phyloP scores from a whole-genome alignment of 805 yeast species.

The Scheffersomyces ergatensis region DNA sequence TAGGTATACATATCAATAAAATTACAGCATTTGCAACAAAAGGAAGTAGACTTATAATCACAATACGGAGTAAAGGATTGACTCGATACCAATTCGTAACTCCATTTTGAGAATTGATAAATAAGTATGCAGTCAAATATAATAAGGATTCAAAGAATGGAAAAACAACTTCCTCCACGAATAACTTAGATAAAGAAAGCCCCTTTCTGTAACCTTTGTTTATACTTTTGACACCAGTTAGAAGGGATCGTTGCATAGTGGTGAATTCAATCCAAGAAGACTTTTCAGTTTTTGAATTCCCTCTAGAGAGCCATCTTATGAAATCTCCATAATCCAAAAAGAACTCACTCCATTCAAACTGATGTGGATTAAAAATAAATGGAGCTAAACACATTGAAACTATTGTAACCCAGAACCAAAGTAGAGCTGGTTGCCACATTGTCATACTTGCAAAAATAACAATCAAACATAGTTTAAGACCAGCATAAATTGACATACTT shows the following conservation, averaged over 20 bases:
- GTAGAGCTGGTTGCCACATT: conserved; percentile 74
- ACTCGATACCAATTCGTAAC: conserved; percentile 42
- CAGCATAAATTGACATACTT: conserved; percentile 72
- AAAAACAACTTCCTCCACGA: conserved; percentile 14
- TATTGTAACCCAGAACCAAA: conserved; percentile 57
- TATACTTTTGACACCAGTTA: conserved; percentile 16
- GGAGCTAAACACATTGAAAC: conserved; percentile 48
- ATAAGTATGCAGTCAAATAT: conserved; percentile 65
- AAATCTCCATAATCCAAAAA: conserved; percentile 49
- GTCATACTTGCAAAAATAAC: conserved; percentile 73
- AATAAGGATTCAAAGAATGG: conserved; percentile 13
- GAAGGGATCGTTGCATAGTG: conserved; percentile 18
- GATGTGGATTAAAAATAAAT: conserved; percentile 53
- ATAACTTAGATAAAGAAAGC: conserved; percentile 9
- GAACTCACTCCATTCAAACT: conserved; percentile 46
- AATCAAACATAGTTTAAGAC: conserved; percentile 66
- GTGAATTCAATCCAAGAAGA: conserved; percentile 81
- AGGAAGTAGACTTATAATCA: conserved; percentile 52
- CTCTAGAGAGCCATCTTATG: conserved; percentile 75
- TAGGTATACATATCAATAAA: conserved; percentile 26
- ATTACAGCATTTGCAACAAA: conserved; percentile 36
- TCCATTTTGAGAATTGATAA: conserved; percentile 86
- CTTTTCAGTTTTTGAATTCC: conserved; percentile 62
- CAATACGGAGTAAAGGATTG: conserved; percentile 58
- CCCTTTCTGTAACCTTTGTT: conserved; percentile 12